phyloP scores from a whole-genome alignment of 306 rosid genomes.

The Begonia peltatifolia region DNA sequence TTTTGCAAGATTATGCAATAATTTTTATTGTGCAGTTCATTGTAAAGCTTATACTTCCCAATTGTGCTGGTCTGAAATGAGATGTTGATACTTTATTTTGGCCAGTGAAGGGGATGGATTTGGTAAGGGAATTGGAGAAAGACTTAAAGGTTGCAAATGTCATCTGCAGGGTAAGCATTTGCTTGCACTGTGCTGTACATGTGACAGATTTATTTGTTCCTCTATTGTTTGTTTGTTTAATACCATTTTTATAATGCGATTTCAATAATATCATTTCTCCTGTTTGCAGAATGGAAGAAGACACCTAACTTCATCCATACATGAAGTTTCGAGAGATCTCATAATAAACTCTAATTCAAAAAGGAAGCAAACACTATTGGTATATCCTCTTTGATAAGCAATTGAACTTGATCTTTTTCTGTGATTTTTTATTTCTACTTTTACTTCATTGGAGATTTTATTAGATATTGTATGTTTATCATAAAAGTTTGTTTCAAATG shows the following conservation, averaged over 20 bases:
- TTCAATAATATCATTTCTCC: constrained; percentile 11
- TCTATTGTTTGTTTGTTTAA: not conserved
- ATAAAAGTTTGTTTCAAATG: too few species aligned
- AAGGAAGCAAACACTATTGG: constrained; percentile 90
- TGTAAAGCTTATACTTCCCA: constrained; percentile 6
- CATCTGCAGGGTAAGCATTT: constrained; percentile 77
- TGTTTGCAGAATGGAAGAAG: constrained; percentile 91
- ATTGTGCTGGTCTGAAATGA: constrained; percentile 16
- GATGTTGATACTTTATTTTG: constrained; percentile 72
- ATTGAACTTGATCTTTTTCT: too few species aligned
- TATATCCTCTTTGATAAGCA: constrained; percentile 14
- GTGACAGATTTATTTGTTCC: constrained; percentile 7
- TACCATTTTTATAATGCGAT: constrained; percentile 10
- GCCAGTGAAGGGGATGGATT: constrained; percentile 99
- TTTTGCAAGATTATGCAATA: not conserved
- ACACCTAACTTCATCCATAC: constrained; percentile 72
- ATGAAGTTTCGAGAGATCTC: constrained; percentile 97
- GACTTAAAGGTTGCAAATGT: constrained; percentile 94
- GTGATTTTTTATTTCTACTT: too few species aligned
- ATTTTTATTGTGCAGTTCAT: not conserved
- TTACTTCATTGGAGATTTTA: too few species aligned
- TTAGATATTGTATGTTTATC: too few species aligned
- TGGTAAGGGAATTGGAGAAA: constrained; percentile 93
- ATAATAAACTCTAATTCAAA: constrained; percentile 80
- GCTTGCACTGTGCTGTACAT: constrained; percentile 8